phyloP scores from a whole-genome alignment of 768 basidiomycete species.

The Suillus lakei region DNA sequence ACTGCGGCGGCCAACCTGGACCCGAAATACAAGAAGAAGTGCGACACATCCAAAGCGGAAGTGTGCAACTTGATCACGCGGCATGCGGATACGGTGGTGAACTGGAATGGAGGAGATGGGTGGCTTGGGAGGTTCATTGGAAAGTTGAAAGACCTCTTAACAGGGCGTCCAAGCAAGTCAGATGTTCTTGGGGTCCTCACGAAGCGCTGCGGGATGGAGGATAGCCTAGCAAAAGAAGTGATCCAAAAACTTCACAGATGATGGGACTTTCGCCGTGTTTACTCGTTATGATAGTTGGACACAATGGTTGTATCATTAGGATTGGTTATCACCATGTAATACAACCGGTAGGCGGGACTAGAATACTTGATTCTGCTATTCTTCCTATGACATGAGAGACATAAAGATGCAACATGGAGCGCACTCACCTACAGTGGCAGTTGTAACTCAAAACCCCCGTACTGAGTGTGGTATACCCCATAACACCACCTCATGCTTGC shows the following conservation, averaged over 20 bases:
- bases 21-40: conserved; percentile 24
- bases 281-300: background rate
- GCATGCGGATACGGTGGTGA: background rate
- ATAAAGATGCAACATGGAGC: background rate
- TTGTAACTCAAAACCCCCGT: background rate
- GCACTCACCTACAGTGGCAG: background rate
- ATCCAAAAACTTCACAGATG: background rate
- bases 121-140: background rate
- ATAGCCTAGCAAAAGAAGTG: background rate
- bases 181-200: background rate
- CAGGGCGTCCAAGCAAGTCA: conserved; percentile 3
- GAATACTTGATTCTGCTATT: background rate
- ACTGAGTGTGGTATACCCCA: too few species aligned
- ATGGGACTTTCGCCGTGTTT: background rate
- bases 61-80: background rate
- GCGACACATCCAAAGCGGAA: background rate
- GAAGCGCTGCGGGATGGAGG: conserved; percentile 3
- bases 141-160: background rate
- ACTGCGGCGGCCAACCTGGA: conserved; percentile 12
- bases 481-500: background rate
- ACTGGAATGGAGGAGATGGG: conserved; percentile 2
- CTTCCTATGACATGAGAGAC: background rate
- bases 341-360: background rate
- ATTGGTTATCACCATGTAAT: background rate
- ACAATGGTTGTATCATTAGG: too few species aligned